Conservation (phyloP, 352 stramenopile species). For the Pythium rhizo-oryzae region DNA sequence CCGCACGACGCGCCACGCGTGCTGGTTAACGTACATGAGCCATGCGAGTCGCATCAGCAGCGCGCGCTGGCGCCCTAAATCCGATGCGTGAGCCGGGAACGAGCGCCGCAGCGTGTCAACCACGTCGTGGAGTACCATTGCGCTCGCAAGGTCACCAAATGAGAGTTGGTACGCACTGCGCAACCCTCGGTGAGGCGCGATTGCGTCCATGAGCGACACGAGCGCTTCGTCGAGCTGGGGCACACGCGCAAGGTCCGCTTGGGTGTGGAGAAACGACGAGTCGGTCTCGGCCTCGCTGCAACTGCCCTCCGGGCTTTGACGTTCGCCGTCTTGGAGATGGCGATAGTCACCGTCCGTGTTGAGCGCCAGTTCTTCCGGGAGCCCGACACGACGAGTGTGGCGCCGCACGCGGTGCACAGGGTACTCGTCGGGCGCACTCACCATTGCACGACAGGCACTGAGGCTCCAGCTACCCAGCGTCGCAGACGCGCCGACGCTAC, state of each 20-base stretch:
- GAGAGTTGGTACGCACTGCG: constrained; percentile 17
- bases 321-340: too few species aligned
- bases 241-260: not conserved
- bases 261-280: not conserved
- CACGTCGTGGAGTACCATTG: constrained; percentile 27
- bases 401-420: constrained; percentile 19
- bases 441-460: constrained; percentile 19
- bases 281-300: too few species aligned
- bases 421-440: constrained; percentile 20
- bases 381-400: not conserved
- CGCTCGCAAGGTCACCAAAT: constrained; percentile 15
- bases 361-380: not conserved
- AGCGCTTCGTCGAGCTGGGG: constrained; percentile 13
- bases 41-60: constrained; percentile 39
- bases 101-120: not conserved
- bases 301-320: too few species aligned
- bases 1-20: constrained; percentile 41
- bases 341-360: too few species aligned
- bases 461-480: constrained; percentile 47
- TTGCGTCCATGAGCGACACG: constrained; percentile 19
- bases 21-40: constrained; percentile 51
- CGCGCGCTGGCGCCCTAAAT: not conserved
- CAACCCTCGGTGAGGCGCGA: constrained; percentile 10
- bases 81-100: not conserved
- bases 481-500: not conserved